Evolutionary conservation across 1,284 basidiomycete species (phyloP).

Genomic region (Pholiota adiposa): DNA sequence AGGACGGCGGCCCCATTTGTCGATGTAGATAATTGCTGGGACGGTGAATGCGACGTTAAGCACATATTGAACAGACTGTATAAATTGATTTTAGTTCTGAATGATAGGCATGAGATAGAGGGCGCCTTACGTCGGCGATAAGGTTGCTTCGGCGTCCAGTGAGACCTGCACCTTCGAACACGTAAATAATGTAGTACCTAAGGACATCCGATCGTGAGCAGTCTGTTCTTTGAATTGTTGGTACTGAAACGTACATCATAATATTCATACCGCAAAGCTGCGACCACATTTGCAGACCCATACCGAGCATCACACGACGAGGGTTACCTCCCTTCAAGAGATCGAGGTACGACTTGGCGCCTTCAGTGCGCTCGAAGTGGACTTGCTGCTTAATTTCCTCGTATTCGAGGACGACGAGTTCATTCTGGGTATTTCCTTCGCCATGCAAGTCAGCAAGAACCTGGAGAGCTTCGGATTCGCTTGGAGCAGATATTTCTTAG

Average conservation of each 20-base stretch:
- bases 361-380: conserved; percentile 68
- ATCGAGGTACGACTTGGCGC: conserved; percentile 73
- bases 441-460: conserved; percentile 84
- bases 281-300: conserved; percentile 66
- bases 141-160: conserved; percentile 72
- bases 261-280: conserved; percentile 67
- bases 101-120: neutral
- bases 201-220: neutral
- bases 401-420: conserved; percentile 78
- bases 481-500: conserved; percentile 21
- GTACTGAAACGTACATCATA: conserved; percentile 66
- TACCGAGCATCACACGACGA: conserved; percentile 62
- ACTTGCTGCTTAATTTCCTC: conserved; percentile 78
- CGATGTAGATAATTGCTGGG: conserved; percentile 78
- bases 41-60: conserved; percentile 73
- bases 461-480: conserved; percentile 72
- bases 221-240: neutral
- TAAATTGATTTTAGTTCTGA: neutral
- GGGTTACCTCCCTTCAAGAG: conserved; percentile 63
- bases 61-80: conserved; percentile 74
- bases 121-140: conserved; percentile 56
- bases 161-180: conserved; percentile 77
- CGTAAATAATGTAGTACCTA: conserved; percentile 78
- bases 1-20: conserved; percentile 80
- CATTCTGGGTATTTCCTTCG: conserved; percentile 62